Evolutionary conservation across 768 basidiomycete species (phyloP).

Genomic region (Boletus insuetus): DNA sequence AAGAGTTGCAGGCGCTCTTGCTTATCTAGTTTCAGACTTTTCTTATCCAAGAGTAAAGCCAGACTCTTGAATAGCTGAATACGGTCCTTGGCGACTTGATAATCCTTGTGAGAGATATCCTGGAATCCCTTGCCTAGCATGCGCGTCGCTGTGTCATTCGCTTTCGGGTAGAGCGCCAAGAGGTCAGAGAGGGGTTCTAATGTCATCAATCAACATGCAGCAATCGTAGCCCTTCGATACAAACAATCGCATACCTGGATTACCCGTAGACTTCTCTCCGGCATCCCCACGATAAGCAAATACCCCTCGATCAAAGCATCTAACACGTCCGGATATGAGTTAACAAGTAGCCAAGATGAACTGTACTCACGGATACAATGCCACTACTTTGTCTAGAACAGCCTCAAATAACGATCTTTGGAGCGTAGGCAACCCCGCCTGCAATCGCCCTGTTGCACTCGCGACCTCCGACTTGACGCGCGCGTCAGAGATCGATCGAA

Average conservation of each 20-base stretch:
- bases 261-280: neutral
- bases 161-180: constrained; percentile 13
- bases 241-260: constrained; percentile 2
- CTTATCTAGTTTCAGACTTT: neutral
- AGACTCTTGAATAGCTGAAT: constrained; percentile 14
- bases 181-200: constrained; percentile 13
- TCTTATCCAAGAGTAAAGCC: neutral
- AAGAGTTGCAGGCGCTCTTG: neutral
- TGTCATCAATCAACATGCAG: neutral
- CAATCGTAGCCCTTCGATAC: neutral
- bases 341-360: neutral
- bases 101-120: constrained; percentile 10
- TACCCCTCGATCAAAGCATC: constrained; percentile 12
- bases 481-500: neutral
- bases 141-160: neutral
- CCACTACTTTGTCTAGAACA: constrained; percentile 20
- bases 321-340: neutral
- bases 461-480: neutral
- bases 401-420: constrained; percentile 23
- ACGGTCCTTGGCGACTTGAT: constrained; percentile 10
- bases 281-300: constrained; percentile 5
- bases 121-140: neutral
- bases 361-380: constrained; percentile 24
- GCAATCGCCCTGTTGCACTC: neutral
- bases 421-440: constrained; percentile 3